A percentile compares a stretch with the other conserved stretches of the same genome.
Evolutionary conservation across 805 yeast genomes (phyloP).

Genomic region (Ogataea siamensis): DNA sequence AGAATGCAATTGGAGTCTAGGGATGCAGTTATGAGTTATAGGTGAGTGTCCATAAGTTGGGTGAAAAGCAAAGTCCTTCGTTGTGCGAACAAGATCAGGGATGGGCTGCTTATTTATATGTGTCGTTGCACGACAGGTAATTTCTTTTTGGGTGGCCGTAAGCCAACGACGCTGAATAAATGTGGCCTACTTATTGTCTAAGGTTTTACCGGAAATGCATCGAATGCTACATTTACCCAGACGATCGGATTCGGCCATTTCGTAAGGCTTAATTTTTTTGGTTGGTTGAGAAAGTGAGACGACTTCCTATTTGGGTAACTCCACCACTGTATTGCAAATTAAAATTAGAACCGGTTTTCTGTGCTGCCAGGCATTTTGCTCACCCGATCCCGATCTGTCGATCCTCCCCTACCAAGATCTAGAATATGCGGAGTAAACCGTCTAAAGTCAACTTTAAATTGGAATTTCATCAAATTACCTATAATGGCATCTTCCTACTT

Average conservation of each 20-base stretch:
- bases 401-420: not conserved
- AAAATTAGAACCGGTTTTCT: slow-evolving; percentile 1
- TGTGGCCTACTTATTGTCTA: slow-evolving; percentile 2
- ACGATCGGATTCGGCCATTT: slow-evolving; percentile 1
- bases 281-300: slow-evolving; percentile 1
- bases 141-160: slow-evolving; percentile 10
- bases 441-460: not conserved
- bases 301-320: slow-evolving; percentile 9
- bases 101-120: not conserved
- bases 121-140: not conserved
- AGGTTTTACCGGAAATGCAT: slow-evolving; percentile 8
- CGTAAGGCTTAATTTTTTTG: slow-evolving; percentile 1
- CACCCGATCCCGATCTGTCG: slow-evolving; percentile 3
- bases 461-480: slow-evolving; percentile 5
- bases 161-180: not conserved
- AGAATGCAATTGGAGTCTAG: slow-evolving; percentile 14
- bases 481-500: slow-evolving; percentile 11
- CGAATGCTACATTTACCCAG: not conserved
- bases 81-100: not conserved
- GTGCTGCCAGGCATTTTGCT: not conserved
- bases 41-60: slow-evolving; percentile 8
- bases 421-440: slow-evolving; percentile 3
- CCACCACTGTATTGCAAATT: slow-evolving; percentile 3
- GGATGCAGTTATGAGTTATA: slow-evolving; percentile 6
- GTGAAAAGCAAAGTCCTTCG: slow-evolving; percentile 1